Conservation (phyloP, 352 stramenopile genomes). For the Globisporangium takayamanum region DNA sequence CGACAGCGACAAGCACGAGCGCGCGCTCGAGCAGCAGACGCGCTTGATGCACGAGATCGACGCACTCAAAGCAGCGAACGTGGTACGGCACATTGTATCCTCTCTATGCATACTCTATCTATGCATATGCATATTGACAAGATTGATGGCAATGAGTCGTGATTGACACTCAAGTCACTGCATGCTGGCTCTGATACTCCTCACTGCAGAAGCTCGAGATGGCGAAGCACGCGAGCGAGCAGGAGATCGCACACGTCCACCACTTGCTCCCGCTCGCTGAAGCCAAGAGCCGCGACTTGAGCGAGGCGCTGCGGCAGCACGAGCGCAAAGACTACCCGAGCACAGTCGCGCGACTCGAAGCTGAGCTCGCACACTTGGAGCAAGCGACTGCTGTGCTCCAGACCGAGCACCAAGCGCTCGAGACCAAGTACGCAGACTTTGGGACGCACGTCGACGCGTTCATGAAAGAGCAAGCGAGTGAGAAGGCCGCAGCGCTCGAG, state of each 20-base stretch:
- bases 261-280: conserved; percentile 47
- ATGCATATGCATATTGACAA: not conserved
- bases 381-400: conserved; percentile 24
- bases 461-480: conserved; percentile 61
- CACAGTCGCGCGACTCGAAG: conserved; percentile 42
- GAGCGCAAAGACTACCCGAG: conserved; percentile 42
- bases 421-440: conserved; percentile 69
- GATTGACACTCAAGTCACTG: not conserved
- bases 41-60: conserved; percentile 28
- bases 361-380: conserved; percentile 32
- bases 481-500: conserved; percentile 28
- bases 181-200: not conserved
- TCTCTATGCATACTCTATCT: not conserved
- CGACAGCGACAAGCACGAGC: conserved; percentile 20
- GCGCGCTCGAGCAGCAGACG: conserved; percentile 13
- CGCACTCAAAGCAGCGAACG: conserved; percentile 22
- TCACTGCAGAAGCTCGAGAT: conserved; percentile 35
- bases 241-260: conserved; percentile 46
- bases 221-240: conserved; percentile 39
- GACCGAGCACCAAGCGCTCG: conserved; percentile 52
- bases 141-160: not conserved
- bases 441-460: conserved; percentile 64
- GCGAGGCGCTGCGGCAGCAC: conserved; percentile 29
- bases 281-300: conserved; percentile 36
- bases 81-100: not conserved